Base-by-base conservation (phyloP, 2,329 filamentous ascomycete genomes). In the Fusarium tricinctum region DNA sequence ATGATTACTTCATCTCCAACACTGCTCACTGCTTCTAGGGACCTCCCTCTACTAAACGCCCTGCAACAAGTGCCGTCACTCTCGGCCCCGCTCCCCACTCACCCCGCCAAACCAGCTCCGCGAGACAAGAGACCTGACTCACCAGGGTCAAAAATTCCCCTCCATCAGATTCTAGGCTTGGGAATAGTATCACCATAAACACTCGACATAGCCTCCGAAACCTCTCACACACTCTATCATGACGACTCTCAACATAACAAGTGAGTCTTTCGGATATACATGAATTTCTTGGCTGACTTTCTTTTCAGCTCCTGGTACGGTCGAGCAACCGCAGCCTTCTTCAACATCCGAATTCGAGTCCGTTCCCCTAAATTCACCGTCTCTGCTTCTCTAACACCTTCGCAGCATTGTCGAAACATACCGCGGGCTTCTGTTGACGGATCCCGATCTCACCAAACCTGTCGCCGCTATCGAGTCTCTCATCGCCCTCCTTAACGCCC, bases 381-480 rank as follows among this genome's bases (percentile, higher is more conserved):
- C 19, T 1, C 3, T 23, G 13, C 30, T 35, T 23, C 10, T 43
- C 59, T 68, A 51, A 58, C 20, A 30, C 14, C 13, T 13, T 45
- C 6, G 1, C 20, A 87, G 85, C 76, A 88, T 89, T 71, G 86
- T 89, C 62, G 78, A 80, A 26, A 83, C 84, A 22, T 89, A 89
- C 76, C 79, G 83, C 69, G 79, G 80, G 62, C 83, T 88, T 61
- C 84, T 89, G 49, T 78, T 81, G 63, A 82, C 85, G 51, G 94
- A 98, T 78, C 86, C 91, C 13, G 92, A 97, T 66, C 86, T 98
- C 53, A 97, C 95, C 35, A 97, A 97, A 88, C 94, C 96, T 67
- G 92, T 99, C 56, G 96, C 96, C 20, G 94, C 94, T 61, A 97
- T 97, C 77, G 93, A 97, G 81, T 90, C 94, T 28, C 86, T 99